A percentile compares a stretch with the other conserved stretches of the same genome.
These are phyloP conservation scores for Plenodomus biglobosus DNA, from an alignment of 2,329 filamentous ascomycete species.

Conservation along the genomic window DNA sequence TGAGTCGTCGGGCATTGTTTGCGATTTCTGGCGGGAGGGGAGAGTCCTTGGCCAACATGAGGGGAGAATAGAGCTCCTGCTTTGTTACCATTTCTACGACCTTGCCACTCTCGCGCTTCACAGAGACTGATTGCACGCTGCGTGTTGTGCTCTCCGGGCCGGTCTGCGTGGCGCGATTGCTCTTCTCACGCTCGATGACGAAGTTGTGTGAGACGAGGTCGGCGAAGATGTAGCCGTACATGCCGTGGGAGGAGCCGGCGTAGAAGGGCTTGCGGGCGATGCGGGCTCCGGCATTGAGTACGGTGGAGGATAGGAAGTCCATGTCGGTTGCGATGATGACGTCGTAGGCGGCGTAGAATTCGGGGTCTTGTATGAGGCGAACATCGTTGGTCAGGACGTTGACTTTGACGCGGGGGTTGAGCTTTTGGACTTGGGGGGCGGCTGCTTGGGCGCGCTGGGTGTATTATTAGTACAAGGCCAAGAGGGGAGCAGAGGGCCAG, in stretches of 20 bases:
- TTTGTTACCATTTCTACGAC: constrained; percentile 86
- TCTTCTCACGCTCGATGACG: constrained; percentile 79
- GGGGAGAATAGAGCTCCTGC: constrained; percentile 84
- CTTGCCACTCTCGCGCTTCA: constrained; percentile 64
- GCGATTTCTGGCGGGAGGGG: constrained; percentile 68
- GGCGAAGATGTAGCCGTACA: constrained; percentile 94
- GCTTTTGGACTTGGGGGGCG: constrained; percentile 72
- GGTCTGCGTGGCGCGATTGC: constrained; percentile 64
- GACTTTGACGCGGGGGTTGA: constrained; percentile 87
- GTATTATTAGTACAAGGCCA: constrained; percentile 4
- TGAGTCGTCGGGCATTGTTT: constrained; percentile 66
- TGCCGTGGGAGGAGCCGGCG: constrained; percentile 79
- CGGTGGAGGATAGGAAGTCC: constrained; percentile 69
- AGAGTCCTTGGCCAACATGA: constrained; percentile 80
- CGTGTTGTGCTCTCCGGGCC: constrained; percentile 77
- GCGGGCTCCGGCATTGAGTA: constrained; percentile 84
- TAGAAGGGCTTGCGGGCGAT: constrained; percentile 82
- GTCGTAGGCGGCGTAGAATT: constrained; percentile 79
- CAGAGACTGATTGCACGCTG: constrained; percentile 69
- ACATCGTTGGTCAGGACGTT: constrained; percentile 69
- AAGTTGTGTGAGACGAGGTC: constrained; percentile 91
- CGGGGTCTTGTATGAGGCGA: constrained; percentile 58
- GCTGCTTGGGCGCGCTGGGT: constrained; percentile 74
- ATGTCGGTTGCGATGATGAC: constrained; percentile 89
- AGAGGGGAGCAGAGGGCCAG: background rate